A percentile compares a stretch with the other conserved stretches of the same genome.
phyloP scores from a whole-genome alignment of 2,329 filamentous ascomycete species.

The Colletotrichum tamarilloi region DNA sequence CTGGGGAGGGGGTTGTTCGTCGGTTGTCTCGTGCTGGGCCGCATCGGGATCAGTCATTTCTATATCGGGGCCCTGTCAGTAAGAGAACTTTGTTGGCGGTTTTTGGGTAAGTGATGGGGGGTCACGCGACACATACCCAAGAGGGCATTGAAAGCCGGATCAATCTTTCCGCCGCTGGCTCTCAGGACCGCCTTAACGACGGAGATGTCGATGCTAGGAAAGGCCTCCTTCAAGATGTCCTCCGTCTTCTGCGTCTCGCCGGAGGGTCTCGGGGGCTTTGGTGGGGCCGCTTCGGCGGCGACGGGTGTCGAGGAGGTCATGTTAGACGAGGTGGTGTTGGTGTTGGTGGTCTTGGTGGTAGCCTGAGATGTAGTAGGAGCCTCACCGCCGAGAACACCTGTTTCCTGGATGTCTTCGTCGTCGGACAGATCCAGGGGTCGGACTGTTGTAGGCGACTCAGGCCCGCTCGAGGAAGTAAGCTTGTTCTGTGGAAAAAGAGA shows the following conservation, averaged over 20 bases:
- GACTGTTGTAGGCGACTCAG: conserved; percentile 75
- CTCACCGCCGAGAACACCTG: conserved; percentile 60
- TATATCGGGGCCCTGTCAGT: conserved; percentile 44
- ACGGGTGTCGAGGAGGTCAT: conserved; percentile 49
- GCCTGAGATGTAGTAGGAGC: conserved; percentile 40
- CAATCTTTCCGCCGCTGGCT: conserved; percentile 87
- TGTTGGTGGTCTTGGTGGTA: conserved; percentile 37
- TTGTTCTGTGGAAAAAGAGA: conserved; percentile 53
- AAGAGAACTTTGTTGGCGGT: background rate
- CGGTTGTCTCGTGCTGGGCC: conserved; percentile 61
- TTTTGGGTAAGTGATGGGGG: background rate
- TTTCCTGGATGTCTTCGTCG: conserved; percentile 76
- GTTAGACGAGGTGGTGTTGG: conserved; percentile 40
- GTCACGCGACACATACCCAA: conserved; percentile 68
- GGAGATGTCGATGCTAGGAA: conserved; percentile 81
- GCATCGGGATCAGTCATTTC: conserved; percentile 86
- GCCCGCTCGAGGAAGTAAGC: conserved; percentile 52
- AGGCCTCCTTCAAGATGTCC: conserved; percentile 91
- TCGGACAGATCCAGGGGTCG: conserved; percentile 72
- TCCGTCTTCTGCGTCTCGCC: conserved; percentile 87
- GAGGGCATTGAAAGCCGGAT: conserved; percentile 95
- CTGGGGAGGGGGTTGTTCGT: conserved; percentile 76
- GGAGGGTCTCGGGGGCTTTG: conserved; percentile 87
- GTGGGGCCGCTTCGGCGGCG: conserved; percentile 62
- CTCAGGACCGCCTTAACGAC: conserved; percentile 90